Evolutionary conservation across 2,329 filamentous ascomycete species (phyloP).

Genomic region (Podosphaera aphanis): DNA sequence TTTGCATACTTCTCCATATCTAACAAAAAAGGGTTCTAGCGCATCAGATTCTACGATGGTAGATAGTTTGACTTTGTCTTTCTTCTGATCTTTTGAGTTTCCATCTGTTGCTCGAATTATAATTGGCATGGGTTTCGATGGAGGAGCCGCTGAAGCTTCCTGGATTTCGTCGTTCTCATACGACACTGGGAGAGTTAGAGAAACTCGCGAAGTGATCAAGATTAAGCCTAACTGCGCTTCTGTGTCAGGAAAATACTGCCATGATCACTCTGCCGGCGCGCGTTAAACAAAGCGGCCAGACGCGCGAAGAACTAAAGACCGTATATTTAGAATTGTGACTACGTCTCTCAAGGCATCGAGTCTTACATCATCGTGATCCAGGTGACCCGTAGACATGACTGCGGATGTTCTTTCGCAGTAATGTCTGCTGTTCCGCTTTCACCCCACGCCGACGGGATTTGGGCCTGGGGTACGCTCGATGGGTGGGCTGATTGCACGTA

Average conservation of each 20-base stretch:
- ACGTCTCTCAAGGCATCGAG: background rate
- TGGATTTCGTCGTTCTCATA: conserved; percentile 18
- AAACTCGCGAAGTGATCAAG: background rate
- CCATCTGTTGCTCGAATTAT: conserved; percentile 71
- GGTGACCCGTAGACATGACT: conserved; percentile 24
- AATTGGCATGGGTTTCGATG: conserved; percentile 39
- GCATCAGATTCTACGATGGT: conserved; percentile 59
- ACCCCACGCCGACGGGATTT: too few species aligned
- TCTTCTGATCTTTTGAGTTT: conserved; percentile 26
- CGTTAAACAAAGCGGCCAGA: conserved; percentile 43
- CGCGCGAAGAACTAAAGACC: conserved; percentile 44
- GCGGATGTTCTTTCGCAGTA: too few species aligned
- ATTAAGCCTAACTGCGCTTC: conserved; percentile 37
- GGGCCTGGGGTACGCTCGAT: too few species aligned
- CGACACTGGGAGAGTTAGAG: conserved; percentile 8
- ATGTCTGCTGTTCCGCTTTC: too few species aligned
- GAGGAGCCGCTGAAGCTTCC: conserved; percentile 28
- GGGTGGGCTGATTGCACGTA: too few species aligned
- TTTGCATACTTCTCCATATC: conserved; percentile 83
- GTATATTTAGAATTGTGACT: background rate
- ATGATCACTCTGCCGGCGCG: conserved; percentile 43
- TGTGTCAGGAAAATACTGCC: conserved; percentile 54
- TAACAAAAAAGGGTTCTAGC: conserved; percentile 56
- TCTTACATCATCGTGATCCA: conserved; percentile 37
- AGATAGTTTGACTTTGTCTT: conserved; percentile 48